phyloP scores from a whole-genome alignment of 2,329 filamentous ascomycete genomes.

The Aspergillus neotritici region DNA sequence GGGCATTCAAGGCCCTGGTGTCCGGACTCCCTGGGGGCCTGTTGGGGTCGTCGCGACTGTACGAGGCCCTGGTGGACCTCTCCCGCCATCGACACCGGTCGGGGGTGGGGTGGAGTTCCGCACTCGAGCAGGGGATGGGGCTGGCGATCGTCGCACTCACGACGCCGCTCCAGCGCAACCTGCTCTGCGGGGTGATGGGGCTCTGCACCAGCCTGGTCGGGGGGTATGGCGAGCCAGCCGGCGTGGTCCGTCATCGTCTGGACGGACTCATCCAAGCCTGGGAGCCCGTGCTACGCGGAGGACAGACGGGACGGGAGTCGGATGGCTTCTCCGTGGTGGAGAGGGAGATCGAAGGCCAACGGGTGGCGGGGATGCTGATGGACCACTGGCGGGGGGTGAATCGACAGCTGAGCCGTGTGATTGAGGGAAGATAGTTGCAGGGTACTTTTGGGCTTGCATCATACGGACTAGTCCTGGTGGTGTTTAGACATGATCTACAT shows the following conservation, averaged over 20 bases:
- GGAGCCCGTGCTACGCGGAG: constrained; percentile 23
- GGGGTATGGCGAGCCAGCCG: constrained; percentile 15
- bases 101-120: constrained; percentile 12
- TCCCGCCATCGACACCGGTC: constrained; percentile 17
- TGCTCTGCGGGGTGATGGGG: constrained; percentile 39
- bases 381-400: constrained; percentile 33
- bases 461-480: no score
- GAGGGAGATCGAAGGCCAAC: constrained; percentile 22
- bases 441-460: no score
- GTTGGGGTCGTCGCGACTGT: constrained; percentile 33
- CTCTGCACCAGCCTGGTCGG: constrained; percentile 29
- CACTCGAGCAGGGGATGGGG: constrained; percentile 29
- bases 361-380: constrained; percentile 31
- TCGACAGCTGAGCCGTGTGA: no score
- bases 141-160: constrained; percentile 35
- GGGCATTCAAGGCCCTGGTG: constrained; percentile 32
- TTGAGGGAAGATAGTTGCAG: no score
- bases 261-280: no score
- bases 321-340: constrained; percentile 15
- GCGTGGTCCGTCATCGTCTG: constrained; percentile 1
- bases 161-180: constrained; percentile 34
- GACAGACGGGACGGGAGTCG: constrained; percentile 6
- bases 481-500: no score
- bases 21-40: constrained; percentile 36
- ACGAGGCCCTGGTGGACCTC: constrained; percentile 27